phyloP scores from a whole-genome alignment of 2,329 filamentous ascomycete species.

The Hysterium pulicare region DNA sequence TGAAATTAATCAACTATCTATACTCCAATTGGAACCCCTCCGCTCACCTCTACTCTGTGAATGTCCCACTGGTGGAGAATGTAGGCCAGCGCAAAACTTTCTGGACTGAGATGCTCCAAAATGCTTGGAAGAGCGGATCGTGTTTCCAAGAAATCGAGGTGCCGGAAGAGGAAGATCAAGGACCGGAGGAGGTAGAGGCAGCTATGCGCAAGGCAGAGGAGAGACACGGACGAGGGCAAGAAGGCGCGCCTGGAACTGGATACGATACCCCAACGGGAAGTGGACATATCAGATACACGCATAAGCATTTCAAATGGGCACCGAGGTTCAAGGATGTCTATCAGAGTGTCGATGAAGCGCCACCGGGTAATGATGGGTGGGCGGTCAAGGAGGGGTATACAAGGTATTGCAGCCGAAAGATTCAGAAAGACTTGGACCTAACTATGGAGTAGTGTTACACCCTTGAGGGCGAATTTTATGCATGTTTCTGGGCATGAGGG shows the following conservation, averaged over 20 bases:
- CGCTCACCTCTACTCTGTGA: conserved; percentile 85
- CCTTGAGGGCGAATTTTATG: conserved; percentile 89
- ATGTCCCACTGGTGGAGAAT: conserved; percentile 78
- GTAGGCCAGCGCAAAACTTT: conserved; percentile 69
- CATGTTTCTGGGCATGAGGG: conserved; percentile 45
- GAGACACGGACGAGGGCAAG: conserved; percentile 43
- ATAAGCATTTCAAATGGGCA: conserved; percentile 94
- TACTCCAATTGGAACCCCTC: conserved; percentile 66
- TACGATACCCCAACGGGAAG: conserved; percentile 25
- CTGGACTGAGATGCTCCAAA: conserved; percentile 86
- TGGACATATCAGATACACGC: conserved; percentile 55
- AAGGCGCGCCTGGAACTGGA: conserved; percentile 23
- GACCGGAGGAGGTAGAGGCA: conserved; percentile 65
- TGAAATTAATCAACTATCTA: conserved; percentile 76
- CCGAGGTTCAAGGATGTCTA: conserved; percentile 85
- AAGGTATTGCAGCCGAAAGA: conserved; percentile 54
- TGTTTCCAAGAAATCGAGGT: conserved; percentile 81
- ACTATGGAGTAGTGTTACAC: conserved; percentile 65
- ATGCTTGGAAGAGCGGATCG: conserved; percentile 79
- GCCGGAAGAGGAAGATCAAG: conserved; percentile 57
- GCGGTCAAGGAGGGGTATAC: conserved; percentile 83
- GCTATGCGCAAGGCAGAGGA: conserved; percentile 65
- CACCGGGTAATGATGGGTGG: conserved; percentile 89
- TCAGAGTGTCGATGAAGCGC: conserved; percentile 74
- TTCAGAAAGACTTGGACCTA: conserved; percentile 6